Percentiles rank a stretch among this genome's conserved stretches.
These are phyloP conservation scores for Sordariomycetes sp. DNA, from an alignment of 2,329 filamentous ascomycete species.

Conservation along the genomic window DNA sequence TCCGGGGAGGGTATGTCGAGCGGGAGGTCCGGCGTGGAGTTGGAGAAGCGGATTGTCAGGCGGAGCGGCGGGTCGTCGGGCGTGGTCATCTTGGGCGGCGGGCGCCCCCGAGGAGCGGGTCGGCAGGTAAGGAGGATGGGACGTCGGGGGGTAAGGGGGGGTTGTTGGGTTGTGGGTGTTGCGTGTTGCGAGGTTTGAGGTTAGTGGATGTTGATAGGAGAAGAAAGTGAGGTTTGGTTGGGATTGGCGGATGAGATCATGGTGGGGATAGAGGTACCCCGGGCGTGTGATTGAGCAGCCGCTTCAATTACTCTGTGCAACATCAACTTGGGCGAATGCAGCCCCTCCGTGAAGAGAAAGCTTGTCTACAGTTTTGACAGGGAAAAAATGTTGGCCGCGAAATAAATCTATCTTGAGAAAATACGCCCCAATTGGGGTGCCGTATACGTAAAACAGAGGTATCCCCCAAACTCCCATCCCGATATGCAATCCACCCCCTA, in stretches of 20 bases:
- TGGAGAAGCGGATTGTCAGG: slow-evolving; percentile 84
- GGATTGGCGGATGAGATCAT: background rate
- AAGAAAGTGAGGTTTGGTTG: background rate
- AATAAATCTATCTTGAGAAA: too few relatives aligned
- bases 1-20: slow-evolving; percentile 62
- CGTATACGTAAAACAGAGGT: too few relatives aligned
- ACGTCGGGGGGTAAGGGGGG: background rate
- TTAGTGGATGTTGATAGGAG: background rate
- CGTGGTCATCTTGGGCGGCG: background rate
- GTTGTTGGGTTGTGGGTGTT: background rate
- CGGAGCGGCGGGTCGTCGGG: slow-evolving; percentile 40
- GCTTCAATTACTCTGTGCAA: too few relatives aligned
- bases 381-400: too few relatives aligned
- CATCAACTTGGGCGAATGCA: too few relatives aligned
- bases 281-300: background rate
- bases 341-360: too few relatives aligned
- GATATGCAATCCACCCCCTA: too few relatives aligned
- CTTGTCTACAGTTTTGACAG: too few relatives aligned
- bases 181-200: background rate
- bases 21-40: slow-evolving; percentile 70
- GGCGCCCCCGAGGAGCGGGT: background rate
- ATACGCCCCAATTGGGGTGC: too few relatives aligned
- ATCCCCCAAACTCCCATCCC: too few relatives aligned
- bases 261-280: background rate
- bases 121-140: too few relatives aligned